Evolutionary conservation across 169 alveolate genomes (phyloP).

Genomic region (Prorocentrum cordatum): DNA sequence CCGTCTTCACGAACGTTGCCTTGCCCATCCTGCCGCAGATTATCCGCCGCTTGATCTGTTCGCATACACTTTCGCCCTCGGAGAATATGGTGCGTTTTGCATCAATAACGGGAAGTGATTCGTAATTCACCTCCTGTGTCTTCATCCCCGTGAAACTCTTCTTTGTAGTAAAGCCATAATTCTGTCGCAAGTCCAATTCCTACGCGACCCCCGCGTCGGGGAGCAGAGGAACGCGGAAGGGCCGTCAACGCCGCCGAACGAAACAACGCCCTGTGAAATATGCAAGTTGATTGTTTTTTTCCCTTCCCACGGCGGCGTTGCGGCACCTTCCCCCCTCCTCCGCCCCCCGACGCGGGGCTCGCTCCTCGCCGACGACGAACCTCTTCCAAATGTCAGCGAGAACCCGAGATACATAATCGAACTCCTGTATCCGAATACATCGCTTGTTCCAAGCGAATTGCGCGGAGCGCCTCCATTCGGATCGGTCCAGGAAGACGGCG

Average conservation of each 20-base stretch:
- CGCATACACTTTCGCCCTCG: too few species aligned
- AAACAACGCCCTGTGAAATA: too few species aligned
- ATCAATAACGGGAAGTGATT: not conserved
- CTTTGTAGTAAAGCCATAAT: not conserved
- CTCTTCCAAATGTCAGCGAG: not conserved
- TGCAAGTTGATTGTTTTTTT: too few species aligned
- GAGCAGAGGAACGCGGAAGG: too few species aligned
- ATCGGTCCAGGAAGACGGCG: not conserved
- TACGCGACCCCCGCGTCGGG: too few species aligned
- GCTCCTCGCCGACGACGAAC: conserved; percentile 2
- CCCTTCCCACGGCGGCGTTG: too few species aligned
- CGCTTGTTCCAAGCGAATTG: not conserved
- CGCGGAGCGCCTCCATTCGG: not conserved
- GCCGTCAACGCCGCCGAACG: too few species aligned
- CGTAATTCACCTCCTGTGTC: not conserved
- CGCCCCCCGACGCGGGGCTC: too few species aligned
- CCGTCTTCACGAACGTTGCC: not conserved
- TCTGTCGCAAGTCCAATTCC: not conserved
- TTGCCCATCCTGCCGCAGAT: not conserved
- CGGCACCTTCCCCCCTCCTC: too few species aligned
- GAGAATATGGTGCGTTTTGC: too few species aligned
- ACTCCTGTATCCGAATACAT: not conserved
- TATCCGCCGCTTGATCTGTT: not conserved
- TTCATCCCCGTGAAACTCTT: not conserved
- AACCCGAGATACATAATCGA: not conserved